Conservation (phyloP, 306 rosid genomes). For the Vigna angularis region DNA sequence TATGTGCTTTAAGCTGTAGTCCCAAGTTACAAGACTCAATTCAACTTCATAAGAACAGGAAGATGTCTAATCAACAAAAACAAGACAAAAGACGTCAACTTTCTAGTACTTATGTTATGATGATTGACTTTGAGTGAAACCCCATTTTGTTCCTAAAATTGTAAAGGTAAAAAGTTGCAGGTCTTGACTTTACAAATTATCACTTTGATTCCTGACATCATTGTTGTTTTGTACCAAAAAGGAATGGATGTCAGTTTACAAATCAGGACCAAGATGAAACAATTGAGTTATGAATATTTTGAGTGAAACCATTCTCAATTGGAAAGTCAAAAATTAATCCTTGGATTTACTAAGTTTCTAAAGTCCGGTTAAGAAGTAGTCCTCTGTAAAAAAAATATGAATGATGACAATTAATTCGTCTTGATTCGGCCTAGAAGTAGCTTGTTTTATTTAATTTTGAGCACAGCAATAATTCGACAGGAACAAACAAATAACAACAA, state of each 20-base stretch:
- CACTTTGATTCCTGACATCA: neutral
- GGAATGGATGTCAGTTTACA: neutral
- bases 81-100: slow-evolving; percentile 9
- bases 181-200: neutral
- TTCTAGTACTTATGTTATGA: neutral
- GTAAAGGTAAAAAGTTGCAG: neutral
- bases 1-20: slow-evolving; percentile 1
- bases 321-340: neutral
- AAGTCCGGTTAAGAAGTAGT: neutral
- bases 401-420: slow-evolving; percentile 5
- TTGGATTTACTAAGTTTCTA: neutral
- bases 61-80: slow-evolving; percentile 11
- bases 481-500: neutral
- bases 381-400: neutral
- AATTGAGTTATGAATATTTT: neutral
- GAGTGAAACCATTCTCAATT: no score
- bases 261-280: neutral
- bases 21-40: neutral
- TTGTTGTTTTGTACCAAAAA: neutral
- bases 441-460: neutral
- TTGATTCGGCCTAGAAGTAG: slow-evolving; percentile 8
- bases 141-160: neutral
- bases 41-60: slow-evolving; percentile 20
- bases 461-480: slow-evolving; percentile 9
- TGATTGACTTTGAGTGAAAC: neutral